These are phyloP conservation scores for Colletotrichum lini DNA, from an alignment of 2,329 filamentous ascomycete genomes.

Conservation along the genomic window DNA sequence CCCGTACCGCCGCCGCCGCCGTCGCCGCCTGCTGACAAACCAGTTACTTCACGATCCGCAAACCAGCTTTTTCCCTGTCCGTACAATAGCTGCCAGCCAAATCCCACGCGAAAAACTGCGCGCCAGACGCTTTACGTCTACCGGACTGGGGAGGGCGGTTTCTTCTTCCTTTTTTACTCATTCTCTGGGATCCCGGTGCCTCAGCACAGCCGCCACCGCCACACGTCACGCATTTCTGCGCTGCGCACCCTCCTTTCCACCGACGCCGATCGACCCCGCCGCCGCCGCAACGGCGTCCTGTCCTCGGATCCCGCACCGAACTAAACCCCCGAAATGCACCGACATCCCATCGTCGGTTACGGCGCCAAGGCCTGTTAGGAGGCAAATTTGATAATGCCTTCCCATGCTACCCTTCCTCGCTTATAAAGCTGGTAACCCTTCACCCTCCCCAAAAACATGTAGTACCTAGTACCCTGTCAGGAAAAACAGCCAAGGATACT, in stretches of 20 bases:
- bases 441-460: background rate
- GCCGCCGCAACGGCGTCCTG: background rate
- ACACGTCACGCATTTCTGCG: background rate
- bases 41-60: background rate
- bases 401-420: background rate
- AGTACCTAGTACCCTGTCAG: background rate
- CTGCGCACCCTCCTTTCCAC: no score
- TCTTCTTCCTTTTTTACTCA: no score
- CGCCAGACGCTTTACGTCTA: background rate
- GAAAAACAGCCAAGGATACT: background rate
- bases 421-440: background rate
- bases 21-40: background rate
- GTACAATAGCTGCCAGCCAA: background rate
- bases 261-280: background rate
- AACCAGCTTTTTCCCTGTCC: background rate
- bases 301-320: background rate
- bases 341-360: background rate
- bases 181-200: background rate
- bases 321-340: background rate
- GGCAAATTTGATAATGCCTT: background rate
- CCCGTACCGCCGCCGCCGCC: background rate
- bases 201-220: conserved; percentile 1
- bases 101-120: background rate
- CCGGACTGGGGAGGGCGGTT: background rate
- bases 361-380: background rate